Evolutionary conservation across 148 eudicot species (phyloP), one percentile per base, ranked within the genome.

Genomic region (Silene conica): DNA sequence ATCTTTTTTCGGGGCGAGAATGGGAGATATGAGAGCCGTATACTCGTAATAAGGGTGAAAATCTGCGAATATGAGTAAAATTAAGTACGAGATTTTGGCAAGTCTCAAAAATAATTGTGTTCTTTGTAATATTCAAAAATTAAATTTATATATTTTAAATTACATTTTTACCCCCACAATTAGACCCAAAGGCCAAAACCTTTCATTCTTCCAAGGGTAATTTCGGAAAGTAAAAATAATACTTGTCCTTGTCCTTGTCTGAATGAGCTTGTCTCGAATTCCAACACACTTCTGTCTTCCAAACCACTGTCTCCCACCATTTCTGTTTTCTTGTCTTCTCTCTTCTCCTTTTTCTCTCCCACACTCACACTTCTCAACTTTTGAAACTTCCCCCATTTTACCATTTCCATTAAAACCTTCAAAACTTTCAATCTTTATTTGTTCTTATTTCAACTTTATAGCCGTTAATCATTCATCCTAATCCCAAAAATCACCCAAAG

Each of bases 361-460:
- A 19, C 21, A 58, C 23, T 7, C 23, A 58, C 62, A 3, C 62
- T n/a, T 20, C 16, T 25, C 6, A 10, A 61, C 34, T 61, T 13
- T 22, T 61, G 38, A 50, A 50, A 18, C 9, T 50, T 50, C 55
- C 55, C 9, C 55, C 55, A 50, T 50, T 50, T 48, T 14, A 45
- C 43, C 43, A 18, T 76, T 12, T 25, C 43, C 43, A 6, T 7
- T 38, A 38, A 69, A 63, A 48, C 66, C 79, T 62, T 68, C 31
- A 28, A 65, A 54, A 63, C 22, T 12, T 22, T 9, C 56, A 48
- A 50, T 63, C 69, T 41, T 55, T 67, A 2, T 20, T 25, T 67
- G 4, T 20, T 25, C 41, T 23, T 48, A 21, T 58, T 64, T 78
- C 81, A 77, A 69, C 70, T 52, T 77, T 77, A 48, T 70, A 56